These are phyloP conservation scores for Papiliotrema terrestris DNA, from an alignment of 1,284 basidiomycete species.

Conservation along the genomic window DNA sequence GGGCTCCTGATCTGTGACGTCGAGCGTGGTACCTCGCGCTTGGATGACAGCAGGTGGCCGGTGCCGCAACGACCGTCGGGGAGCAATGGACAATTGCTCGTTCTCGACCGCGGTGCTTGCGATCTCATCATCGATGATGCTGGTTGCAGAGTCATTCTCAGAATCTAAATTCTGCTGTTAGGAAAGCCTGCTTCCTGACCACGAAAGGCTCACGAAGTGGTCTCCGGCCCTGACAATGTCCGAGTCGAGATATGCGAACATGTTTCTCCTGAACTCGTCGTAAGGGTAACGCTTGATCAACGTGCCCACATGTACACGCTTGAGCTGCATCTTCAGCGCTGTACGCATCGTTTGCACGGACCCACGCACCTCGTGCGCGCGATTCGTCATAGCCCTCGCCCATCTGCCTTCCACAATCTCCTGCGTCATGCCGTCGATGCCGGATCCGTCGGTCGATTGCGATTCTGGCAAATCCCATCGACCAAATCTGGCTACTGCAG, in stretches of 20 bases:
- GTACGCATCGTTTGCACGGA: not conserved
- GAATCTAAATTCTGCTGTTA: not conserved
- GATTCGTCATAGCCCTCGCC: conserved; percentile 6
- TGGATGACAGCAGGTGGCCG: too few relatives aligned
- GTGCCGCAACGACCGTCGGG: too few relatives aligned
- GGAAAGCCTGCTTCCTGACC: conserved; percentile 2
- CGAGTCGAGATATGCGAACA: conserved; percentile 19
- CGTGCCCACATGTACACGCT: not conserved
- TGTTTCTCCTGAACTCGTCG: conserved; percentile 16
- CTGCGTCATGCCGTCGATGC: conserved; percentile 1
- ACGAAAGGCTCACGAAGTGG: not conserved
- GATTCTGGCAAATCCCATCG: conserved; percentile 15
- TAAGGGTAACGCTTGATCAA: conserved; percentile 16
- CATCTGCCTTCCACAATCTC: conserved; percentile 9
- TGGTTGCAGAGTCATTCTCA: too few relatives aligned
- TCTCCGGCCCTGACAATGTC: conserved; percentile 12
- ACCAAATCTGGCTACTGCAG: conserved; percentile 18
- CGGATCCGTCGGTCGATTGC: not conserved
- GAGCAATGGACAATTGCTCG: not conserved
- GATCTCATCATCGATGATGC: not conserved
- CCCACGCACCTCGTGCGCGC: conserved; percentile 13
- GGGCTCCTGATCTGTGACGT: not conserved
- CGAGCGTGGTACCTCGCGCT: not conserved
- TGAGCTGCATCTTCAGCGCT: not conserved
- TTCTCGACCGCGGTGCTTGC: not conserved